phyloP scores from a whole-genome alignment of 768 basidiomycete species.

The Lentinula aciculospora region DNA sequence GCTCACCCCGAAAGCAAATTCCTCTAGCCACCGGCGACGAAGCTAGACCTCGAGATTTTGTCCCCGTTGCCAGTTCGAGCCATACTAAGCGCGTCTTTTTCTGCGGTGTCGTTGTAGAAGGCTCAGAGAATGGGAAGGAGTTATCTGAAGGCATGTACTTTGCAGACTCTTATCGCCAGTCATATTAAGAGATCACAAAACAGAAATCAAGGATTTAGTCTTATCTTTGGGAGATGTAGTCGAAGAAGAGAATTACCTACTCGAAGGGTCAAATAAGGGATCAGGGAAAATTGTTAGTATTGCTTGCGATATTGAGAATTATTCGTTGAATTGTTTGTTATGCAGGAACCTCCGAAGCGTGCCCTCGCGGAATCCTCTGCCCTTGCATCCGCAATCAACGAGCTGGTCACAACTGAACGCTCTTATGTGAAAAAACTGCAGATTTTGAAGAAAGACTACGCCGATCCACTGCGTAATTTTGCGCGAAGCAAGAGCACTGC shows the following conservation, averaged over 20 bases:
- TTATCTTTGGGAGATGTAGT: slow-evolving; percentile 71
- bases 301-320: slow-evolving; percentile 1
- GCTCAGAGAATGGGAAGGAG: slow-evolving; percentile 62
- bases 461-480: slow-evolving; percentile 85
- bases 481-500: slow-evolving; percentile 79
- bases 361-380: slow-evolving; percentile 60
- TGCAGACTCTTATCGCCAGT: neutral
- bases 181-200: slow-evolving; percentile 10
- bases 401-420: slow-evolving; percentile 84
- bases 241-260: slow-evolving; percentile 40
- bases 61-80: slow-evolving; percentile 31
- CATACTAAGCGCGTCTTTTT: slow-evolving; percentile 81
- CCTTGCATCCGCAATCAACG: slow-evolving; percentile 71
- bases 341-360: slow-evolving; percentile 42
- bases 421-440: slow-evolving; percentile 82
- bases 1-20: slow-evolving; percentile 68
- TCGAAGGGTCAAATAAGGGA: slow-evolving; percentile 34
- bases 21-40: slow-evolving; percentile 71
- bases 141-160: slow-evolving; percentile 56
- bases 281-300: slow-evolving; percentile 38
- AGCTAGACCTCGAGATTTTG: slow-evolving; percentile 31
- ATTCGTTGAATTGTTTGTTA: neutral
- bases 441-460: slow-evolving; percentile 83
- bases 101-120: slow-evolving; percentile 87
- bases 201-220: slow-evolving; percentile 77